Evolutionary conservation across 257 asterid genomes (phyloP).

Genomic region (Nicotiana benthamiana): DNA sequence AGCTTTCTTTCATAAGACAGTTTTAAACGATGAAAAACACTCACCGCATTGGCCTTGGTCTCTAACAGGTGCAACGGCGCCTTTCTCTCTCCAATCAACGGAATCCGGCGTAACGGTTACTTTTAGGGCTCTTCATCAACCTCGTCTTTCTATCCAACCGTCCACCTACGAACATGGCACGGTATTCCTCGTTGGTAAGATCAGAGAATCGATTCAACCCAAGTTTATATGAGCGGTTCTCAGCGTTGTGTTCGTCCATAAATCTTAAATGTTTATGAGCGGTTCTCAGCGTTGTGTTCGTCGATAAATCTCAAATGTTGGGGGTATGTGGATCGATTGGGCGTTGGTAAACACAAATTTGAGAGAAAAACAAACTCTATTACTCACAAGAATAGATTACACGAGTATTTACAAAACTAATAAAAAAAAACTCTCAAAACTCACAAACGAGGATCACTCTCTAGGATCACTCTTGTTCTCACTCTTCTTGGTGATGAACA

Average conservation of each 20-base stretch:
- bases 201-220: constrained; percentile 79
- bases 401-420: too few relatives aligned
- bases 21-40: not conserved
- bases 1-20: not conserved
- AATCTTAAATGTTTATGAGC: too few relatives aligned
- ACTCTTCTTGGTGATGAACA: too few relatives aligned
- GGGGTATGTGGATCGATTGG: too few relatives aligned
- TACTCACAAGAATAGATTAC: too few relatives aligned
- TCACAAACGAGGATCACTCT: too few relatives aligned
- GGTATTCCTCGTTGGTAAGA: constrained; percentile 73
- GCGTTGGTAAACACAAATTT: too few relatives aligned
- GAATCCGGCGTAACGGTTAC: constrained; percentile 62
- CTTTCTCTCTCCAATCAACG: constrained; percentile 84
- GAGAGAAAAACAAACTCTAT: too few relatives aligned
- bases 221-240: constrained; percentile 37
- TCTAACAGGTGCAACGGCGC: constrained; percentile 75
- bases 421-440: too few relatives aligned
- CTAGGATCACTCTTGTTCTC: too few relatives aligned
- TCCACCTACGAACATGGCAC: constrained; percentile 44
- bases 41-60: constrained; percentile 93
- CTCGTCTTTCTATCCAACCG: constrained; percentile 30
- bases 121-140: constrained; percentile 15
- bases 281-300: too few relatives aligned
- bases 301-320: too few relatives aligned
- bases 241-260: constrained; percentile 48